Percentiles rank a stretch among this genome's conserved stretches.
phyloP scores from a whole-genome alignment of 164 flowering plant species.

The Stephania yunnanensis region DNA sequence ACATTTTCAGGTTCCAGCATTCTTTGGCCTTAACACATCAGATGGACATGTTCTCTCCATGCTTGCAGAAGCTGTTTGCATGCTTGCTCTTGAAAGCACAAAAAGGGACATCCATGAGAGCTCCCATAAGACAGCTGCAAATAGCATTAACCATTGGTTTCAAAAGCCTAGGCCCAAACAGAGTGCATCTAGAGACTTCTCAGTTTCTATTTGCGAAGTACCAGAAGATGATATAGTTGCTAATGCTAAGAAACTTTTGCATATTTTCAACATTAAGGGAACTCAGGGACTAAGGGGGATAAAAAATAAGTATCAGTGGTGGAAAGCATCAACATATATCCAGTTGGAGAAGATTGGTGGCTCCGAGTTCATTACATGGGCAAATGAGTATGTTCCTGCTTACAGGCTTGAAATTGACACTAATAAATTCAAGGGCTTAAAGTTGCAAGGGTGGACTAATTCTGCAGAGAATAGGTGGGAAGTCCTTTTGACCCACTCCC shows the following conservation, averaged over 20 bases:
- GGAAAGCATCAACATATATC: slow-evolving; percentile 35
- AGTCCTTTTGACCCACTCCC: slow-evolving; percentile 85
- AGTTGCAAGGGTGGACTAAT: slow-evolving; percentile 68
- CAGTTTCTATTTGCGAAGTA: slow-evolving; percentile 43
- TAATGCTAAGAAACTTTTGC: slow-evolving; percentile 49
- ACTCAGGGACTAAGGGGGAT: slow-evolving; percentile 16
- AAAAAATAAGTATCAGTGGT: slow-evolving; percentile 36
- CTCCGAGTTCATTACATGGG: slow-evolving; percentile 63
- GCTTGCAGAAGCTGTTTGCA: slow-evolving; percentile 77
- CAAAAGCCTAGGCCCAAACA: slow-evolving; percentile 33
- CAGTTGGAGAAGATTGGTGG: slow-evolving; percentile 79
- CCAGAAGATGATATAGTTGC: slow-evolving; percentile 56
- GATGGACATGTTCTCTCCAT: slow-evolving; percentile 52
- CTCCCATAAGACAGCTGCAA: slow-evolving; percentile 24
- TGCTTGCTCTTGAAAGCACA: slow-evolving; percentile 54
- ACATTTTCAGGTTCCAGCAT: slow-evolving; percentile 60
- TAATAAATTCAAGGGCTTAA: slow-evolving; percentile 30
- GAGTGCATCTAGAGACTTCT: slow-evolving; percentile 52
- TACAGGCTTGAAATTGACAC: slow-evolving; percentile 61
- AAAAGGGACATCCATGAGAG: slow-evolving; percentile 33
- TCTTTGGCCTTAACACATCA: slow-evolving; percentile 56
- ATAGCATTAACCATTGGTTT: slow-evolving; percentile 44
- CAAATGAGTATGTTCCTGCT: slow-evolving; percentile 62
- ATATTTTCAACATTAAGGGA: slow-evolving; percentile 36
- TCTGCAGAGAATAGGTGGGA: slow-evolving; percentile 61